Percentiles rank a stretch among this genome's conserved stretches.
Conservation (phyloP, 164 flowering plant genomes). For the Nelumbo lutea region DNA sequence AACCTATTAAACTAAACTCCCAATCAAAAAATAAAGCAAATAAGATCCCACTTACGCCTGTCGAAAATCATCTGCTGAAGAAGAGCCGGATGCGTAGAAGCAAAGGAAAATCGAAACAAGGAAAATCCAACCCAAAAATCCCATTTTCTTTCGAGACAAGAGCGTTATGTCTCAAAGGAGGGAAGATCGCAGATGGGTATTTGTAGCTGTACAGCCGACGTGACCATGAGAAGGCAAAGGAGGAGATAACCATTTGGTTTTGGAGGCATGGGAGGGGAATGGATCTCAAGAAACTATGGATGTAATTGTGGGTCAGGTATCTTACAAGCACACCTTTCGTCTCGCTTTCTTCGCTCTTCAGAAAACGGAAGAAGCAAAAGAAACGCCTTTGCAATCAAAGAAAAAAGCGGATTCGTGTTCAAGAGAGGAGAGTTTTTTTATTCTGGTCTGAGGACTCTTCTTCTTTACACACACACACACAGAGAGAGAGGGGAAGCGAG, state of each 20-base stretch:
- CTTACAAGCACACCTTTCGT: background rate
- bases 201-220: conserved; percentile 4
- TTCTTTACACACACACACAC: conserved; percentile 3
- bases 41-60: conserved; percentile 59
- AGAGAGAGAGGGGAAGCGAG: no score
- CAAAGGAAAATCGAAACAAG: conserved; percentile 27
- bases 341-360: no score
- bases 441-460: background rate
- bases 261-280: conserved; percentile 9
- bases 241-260: conserved; percentile 1
- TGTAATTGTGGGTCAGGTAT: conserved; percentile 28
- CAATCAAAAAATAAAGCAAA: conserved; percentile 1
- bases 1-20: background rate
- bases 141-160: conserved; percentile 26
- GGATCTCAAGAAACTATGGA: conserved; percentile 22
- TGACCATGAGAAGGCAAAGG: background rate
- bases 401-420: conserved; percentile 5
- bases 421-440: background rate
- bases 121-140: conserved; percentile 28
- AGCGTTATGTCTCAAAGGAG: conserved; percentile 10
- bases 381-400: no score
- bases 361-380: no score
- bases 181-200: conserved; percentile 1
- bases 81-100: conserved; percentile 38
- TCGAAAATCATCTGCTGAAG: conserved; percentile 46